phyloP scores from a whole-genome alignment of 345 rosid genomes.

The Arabis hirsuta region DNA sequence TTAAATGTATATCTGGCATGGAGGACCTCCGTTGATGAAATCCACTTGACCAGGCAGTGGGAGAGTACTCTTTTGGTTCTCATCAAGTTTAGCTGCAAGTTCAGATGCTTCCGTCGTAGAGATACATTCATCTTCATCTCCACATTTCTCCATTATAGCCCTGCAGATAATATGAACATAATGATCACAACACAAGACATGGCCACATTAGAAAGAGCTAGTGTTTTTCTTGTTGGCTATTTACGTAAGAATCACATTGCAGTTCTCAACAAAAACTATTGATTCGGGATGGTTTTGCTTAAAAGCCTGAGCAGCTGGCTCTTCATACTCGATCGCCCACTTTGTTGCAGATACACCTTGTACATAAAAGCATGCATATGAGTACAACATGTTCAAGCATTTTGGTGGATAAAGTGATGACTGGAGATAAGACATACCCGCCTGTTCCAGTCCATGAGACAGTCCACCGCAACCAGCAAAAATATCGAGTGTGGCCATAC shows the following conservation, averaged over 20 bases:
- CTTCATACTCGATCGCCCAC: slow-evolving; percentile 96
- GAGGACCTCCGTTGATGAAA: slow-evolving; percentile 95
- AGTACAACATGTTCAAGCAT: slow-evolving; percentile 4
- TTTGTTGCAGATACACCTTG: slow-evolving; percentile 72
- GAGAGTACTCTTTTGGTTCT: slow-evolving; percentile 45
- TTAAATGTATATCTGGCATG: slow-evolving; percentile 69
- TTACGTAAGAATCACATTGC: slow-evolving; percentile 84
- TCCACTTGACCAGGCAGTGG: slow-evolving; percentile 78
- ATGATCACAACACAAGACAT: slow-evolving; percentile 22
- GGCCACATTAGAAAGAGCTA: not conserved
- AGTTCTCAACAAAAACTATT: slow-evolving; percentile 68
- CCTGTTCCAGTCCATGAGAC: slow-evolving; percentile 66
- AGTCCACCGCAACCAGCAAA: slow-evolving; percentile 93
- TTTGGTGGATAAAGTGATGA: slow-evolving; percentile 5
- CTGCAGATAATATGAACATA: slow-evolving; percentile 44
- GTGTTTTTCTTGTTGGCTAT: slow-evolving; percentile 17
- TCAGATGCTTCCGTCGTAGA: slow-evolving; percentile 75
- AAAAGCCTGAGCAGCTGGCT: slow-evolving; percentile 88
- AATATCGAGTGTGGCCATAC: slow-evolving; percentile 71
- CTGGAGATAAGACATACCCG: slow-evolving; percentile 51
- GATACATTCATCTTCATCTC: slow-evolving; percentile 81
- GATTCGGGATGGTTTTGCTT: slow-evolving; percentile 69
- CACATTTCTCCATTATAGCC: slow-evolving; percentile 80
- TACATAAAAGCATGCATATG: slow-evolving; percentile 38
- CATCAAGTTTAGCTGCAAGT: slow-evolving; percentile 47